Percentiles rank a stretch among this genome's conserved stretches.
Conservation (phyloP, 257 asterid genomes). For the Penstemon eatonii region DNA sequence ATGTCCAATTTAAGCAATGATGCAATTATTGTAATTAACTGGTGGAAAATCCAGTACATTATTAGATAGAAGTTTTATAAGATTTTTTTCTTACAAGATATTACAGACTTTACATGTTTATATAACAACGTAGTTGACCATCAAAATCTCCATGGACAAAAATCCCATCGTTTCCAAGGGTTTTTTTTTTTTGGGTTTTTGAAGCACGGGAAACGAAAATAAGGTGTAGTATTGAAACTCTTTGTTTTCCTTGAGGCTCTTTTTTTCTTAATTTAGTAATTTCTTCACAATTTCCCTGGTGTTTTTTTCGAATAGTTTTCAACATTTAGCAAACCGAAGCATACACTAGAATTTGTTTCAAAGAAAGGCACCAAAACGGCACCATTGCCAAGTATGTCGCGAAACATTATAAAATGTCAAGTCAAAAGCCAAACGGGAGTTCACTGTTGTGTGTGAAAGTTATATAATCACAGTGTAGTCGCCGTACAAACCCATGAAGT, state of each 20-base stretch:
- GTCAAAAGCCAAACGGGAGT: background rate
- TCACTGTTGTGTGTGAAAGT: background rate
- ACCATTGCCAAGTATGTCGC: background rate
- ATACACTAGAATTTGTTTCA: too few species aligned
- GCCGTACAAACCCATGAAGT: constrained; percentile 10
- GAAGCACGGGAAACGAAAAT: background rate
- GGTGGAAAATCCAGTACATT: background rate
- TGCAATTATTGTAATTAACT: background rate
- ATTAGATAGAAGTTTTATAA: background rate
- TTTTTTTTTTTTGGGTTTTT: too few species aligned
- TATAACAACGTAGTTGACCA: background rate
- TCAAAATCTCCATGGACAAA: background rate
- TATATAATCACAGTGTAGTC: background rate
- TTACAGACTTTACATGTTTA: background rate
- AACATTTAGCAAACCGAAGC: too few species aligned
- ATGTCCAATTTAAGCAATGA: constrained; percentile 2
- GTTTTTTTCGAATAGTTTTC: too few species aligned
- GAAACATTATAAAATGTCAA: background rate
- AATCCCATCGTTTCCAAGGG: background rate
- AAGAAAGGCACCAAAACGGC: too few species aligned
- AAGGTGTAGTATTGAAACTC: too few species aligned
- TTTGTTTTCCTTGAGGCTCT: too few species aligned
- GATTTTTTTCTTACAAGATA: background rate
- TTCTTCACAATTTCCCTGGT: too few species aligned
- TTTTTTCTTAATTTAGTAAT: too few species aligned